Evolutionary conservation across 257 asterid species (phyloP).

Genomic region (Anisodus tanguticus): DNA sequence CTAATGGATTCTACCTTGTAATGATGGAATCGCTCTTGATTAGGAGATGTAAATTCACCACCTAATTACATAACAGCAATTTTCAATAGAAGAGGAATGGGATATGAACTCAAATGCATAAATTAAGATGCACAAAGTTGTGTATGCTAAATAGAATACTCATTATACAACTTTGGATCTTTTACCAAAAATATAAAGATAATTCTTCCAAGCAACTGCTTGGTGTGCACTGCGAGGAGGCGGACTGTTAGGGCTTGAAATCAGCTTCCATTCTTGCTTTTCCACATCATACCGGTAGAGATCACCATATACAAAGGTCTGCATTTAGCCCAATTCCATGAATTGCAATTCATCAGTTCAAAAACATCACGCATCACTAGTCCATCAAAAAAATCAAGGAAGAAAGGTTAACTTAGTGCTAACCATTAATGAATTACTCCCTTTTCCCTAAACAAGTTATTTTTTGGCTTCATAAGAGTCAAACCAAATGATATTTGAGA

Average conservation of each 20-base stretch:
- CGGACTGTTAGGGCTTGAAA: conserved; percentile 95
- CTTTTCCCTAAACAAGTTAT: conserved; percentile 1
- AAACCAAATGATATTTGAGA: neutral
- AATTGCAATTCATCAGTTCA: conserved; percentile 32
- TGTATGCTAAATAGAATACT: neutral
- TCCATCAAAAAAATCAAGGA: neutral
- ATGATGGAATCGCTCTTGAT: conserved; percentile 99
- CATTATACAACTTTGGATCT: conserved; percentile 23
- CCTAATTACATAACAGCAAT: conserved; percentile 50
- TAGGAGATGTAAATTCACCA: conserved; percentile 99
- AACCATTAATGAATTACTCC: neutral
- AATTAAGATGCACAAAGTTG: neutral
- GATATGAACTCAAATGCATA: conserved; percentile 20
- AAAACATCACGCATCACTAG: neutral
- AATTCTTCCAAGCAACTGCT: conserved; percentile 95
- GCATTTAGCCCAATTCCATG: conserved; percentile 38
- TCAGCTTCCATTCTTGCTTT: conserved; percentile 88
- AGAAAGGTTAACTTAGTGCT: neutral
- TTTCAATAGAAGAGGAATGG: neutral
- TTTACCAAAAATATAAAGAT: conserved; percentile 83
- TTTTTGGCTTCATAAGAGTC: neutral
- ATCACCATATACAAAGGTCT: conserved; percentile 98
- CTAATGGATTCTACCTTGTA: conserved; percentile 68
- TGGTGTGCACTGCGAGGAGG: conserved; percentile 99
- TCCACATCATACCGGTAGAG: conserved; percentile 87